These are phyloP conservation scores for Pyronema omphalodes DNA, from an alignment of 495 filamentous ascomycete genomes.

Conservation along the genomic window DNA sequence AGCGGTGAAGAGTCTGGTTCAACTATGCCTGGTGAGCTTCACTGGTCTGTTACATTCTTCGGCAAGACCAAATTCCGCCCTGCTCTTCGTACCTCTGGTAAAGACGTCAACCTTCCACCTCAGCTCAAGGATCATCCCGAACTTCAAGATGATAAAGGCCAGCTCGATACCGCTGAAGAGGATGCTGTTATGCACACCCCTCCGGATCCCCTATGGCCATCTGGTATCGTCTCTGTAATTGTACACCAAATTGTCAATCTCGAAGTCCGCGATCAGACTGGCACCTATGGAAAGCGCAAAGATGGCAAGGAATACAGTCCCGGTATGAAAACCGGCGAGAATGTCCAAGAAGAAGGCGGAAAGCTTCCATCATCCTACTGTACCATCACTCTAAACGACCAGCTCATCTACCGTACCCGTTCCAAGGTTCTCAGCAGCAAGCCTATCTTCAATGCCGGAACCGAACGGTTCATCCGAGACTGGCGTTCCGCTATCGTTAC, in stretches of 20 bases:
- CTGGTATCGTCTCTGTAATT: constrained; percentile 62
- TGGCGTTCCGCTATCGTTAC: constrained; percentile 79
- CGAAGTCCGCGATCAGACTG: constrained; percentile 64
- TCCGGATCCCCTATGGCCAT: constrained; percentile 85
- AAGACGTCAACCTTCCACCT: constrained; percentile 54
- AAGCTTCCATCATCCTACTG: constrained; percentile 77
- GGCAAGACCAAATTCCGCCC: constrained; percentile 68
- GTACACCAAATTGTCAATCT: constrained; percentile 92
- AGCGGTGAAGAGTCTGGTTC: constrained; percentile 62
- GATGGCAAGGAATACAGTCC: constrained; percentile 76
- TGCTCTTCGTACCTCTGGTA: constrained; percentile 69
- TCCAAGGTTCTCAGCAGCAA: constrained; percentile 80
- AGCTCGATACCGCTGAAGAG: constrained; percentile 53
- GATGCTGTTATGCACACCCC: constrained; percentile 78
- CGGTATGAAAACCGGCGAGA: constrained; percentile 69
- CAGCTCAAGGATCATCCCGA: constrained; percentile 52
- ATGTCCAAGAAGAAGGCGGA: constrained; percentile 58
- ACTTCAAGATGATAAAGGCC: constrained; percentile 76
- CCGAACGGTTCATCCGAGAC: constrained; percentile 84
- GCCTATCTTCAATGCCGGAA: constrained; percentile 92
- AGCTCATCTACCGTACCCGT: constrained; percentile 75
- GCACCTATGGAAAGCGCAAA: constrained; percentile 47
- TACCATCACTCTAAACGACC: constrained; percentile 75
- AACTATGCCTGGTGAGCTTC: constrained; percentile 78
- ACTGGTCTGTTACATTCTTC: constrained; percentile 94